Percentiles rank a stretch among this genome's conserved stretches.
phyloP scores from a whole-genome alignment of 768 basidiomycete species.

The Leccinellum albellum region DNA sequence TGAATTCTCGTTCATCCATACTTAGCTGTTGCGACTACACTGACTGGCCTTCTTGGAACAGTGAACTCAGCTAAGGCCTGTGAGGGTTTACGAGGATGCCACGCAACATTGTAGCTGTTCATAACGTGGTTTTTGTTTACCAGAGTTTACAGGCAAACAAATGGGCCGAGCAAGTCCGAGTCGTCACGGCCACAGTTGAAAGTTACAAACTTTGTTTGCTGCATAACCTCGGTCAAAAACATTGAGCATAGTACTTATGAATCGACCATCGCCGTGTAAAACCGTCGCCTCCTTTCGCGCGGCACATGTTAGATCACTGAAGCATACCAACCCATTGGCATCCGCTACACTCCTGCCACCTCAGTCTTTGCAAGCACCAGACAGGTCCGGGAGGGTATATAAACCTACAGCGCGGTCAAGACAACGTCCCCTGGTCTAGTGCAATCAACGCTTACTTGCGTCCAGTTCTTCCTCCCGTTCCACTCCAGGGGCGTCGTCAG shows the following conservation, averaged over 20 bases:
- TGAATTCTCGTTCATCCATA: conserved; percentile 20
- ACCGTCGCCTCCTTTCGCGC: not conserved
- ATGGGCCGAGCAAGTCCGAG: no score
- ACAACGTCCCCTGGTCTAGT: not conserved
- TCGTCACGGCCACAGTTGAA: no score
- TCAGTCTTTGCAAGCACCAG: conserved; percentile 25
- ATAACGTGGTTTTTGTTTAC: no score
- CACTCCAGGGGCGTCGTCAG: conserved; percentile 85
- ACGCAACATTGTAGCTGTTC: no score
- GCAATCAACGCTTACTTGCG: conserved; percentile 54
- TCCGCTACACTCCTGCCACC: not conserved
- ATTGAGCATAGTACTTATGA: not conserved
- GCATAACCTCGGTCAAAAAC: not conserved
- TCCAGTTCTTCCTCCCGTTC: conserved; percentile 89
- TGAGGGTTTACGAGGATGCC: no score
- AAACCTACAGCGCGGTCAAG: conserved; percentile 19
- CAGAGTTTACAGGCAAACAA: no score
- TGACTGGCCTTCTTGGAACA: not conserved
- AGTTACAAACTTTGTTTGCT: no score
- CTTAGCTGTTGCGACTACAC: not conserved
- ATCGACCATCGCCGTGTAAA: not conserved
- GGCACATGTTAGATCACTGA: not conserved
- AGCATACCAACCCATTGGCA: not conserved
- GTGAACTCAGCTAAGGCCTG: not conserved
- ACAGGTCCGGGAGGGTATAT: conserved; percentile 31